Base-by-base conservation (phyloP, 1,284 basidiomycete species). In the Stereum hirsutum region DNA sequence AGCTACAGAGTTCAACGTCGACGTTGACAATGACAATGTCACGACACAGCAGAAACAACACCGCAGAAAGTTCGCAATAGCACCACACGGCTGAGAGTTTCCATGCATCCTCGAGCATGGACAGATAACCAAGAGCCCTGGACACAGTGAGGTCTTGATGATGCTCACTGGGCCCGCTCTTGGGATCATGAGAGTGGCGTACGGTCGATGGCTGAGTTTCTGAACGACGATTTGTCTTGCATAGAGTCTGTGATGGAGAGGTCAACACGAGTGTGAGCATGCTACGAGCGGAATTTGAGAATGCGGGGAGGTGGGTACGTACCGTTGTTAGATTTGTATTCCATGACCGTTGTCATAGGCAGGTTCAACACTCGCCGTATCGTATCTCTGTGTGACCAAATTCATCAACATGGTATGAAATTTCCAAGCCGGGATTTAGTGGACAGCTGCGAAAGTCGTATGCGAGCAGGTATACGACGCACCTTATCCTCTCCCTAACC, bases 251-350 rank as follows among this genome's bases (percentile, higher is more conserved):
- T 14, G 26, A 19, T 30, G n/a, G 7, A 39, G 24, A 41, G 30
- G 39, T 11, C 24, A n/a, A n/a, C n/a, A n/a, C n/a, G n/a, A n/a
- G n/a, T n/a, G n/a, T n/a, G n/a, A n/a, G n/a, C n/a, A n/a, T n/a
- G n/a, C n/a, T n/a, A 32, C 28, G 20, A 19, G 12, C 38, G 28
- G 2, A 15, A 23, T 19, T 27, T 40, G 4, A 41, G 24, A 4
- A 38, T 31, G 2, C 37, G 27, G 25, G 15, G 8, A 38, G 11
- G 36, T 12, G 33, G 30, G 6, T 40, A 52, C 71, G 42, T 49
- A 83, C 86, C 86, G 51, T 85, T 89, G 61, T 89, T 89, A 7
- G 83, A 81, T 62, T 89, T 89, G 58, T 89, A 89, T 58, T 89
- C 86, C 81, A 89, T 81, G 48, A 81, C 70, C 0, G 82, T 87